Evolutionary conservation across 345 rosid genomes (phyloP), one percentile per base, ranked within the genome.

Genomic region (Zanthoxylum bungeanum): DNA sequence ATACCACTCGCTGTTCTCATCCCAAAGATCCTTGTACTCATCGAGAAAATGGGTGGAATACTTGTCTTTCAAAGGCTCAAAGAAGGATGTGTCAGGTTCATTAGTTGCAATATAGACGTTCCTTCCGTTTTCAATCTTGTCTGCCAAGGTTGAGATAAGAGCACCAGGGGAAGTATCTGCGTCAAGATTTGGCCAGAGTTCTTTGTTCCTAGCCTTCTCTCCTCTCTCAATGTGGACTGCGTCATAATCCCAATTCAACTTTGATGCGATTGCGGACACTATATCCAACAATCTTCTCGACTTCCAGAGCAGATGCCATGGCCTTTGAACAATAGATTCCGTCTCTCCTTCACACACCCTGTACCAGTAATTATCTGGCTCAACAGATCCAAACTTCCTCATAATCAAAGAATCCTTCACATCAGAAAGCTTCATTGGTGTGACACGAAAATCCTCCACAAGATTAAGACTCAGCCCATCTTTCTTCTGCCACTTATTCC

Each of bases 311-410:
- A 92, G 75, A 84, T 89, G 90, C 95, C 98, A 95, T 1, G 99
- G 97, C 71, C 98, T 82, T 57, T 88, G 82, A 58, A 95, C 79
- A 33, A 83, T 80, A 44, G 96, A 86, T 62, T 85, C 99, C 4
- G 93, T 83, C 72, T 91, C 97, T 49, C 97, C 99, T 80, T 92
- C 97, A 17, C 98, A 95, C n/a, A 91, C 98, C 42, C 97, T 85
- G 66, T 92, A 95, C 98, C 97, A 95, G 80, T 88, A 95, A 71
- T 95, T 92, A 75, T 95, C 97, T 8, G 97, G 96, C 71, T 95
- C 97, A 1, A 88, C 97, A 1, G 80, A 79, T 66, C 99, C 96
- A 70, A 95, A 95, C 84, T 90, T 95, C 71, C 98, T 88, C 96
- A 92, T 86, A 49, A 95, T 86, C 83, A 91, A 69, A n/a, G 92